Percentiles rank a stretch among this genome's conserved stretches.
These are phyloP conservation scores for Venturia carpophila DNA, from an alignment of 2,329 filamentous ascomycete genomes.

Conservation along the genomic window DNA sequence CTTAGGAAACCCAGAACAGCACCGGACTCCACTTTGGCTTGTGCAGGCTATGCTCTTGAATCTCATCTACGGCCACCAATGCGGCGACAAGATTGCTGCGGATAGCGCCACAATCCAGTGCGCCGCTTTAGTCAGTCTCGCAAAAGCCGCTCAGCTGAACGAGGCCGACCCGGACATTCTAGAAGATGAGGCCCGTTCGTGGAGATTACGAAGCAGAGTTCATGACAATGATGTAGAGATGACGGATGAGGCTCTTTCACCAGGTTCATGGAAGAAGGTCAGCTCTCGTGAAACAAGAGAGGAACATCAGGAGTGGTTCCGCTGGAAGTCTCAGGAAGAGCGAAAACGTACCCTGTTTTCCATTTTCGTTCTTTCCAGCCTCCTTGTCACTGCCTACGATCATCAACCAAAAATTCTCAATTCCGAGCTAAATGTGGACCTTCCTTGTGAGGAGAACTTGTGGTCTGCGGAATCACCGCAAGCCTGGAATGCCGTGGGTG, in stretches of 20 bases:
- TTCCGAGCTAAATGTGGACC: conserved; percentile 80
- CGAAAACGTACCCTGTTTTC: conserved; percentile 87
- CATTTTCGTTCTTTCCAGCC: conserved; percentile 84
- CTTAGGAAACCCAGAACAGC: conserved; percentile 51
- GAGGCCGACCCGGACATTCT: conserved; percentile 34
- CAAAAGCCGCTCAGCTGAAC: conserved; percentile 75
- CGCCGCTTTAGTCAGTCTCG: conserved; percentile 81
- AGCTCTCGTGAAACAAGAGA: conserved; percentile 38
- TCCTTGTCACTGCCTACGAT: conserved; percentile 88
- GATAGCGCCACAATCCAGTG: conserved; percentile 92
- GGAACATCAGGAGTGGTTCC: conserved; percentile 72
- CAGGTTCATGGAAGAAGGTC: conserved; percentile 29
- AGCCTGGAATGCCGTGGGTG: conserved; percentile 73
- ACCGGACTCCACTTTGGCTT: conserved; percentile 82
- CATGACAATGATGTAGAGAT: conserved; percentile 48
- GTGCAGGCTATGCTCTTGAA: conserved; percentile 96
- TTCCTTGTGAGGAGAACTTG: conserved; percentile 89
- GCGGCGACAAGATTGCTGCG: conserved; percentile 80
- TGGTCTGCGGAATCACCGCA: conserved; percentile 77
- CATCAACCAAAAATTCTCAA: conserved; percentile 86
- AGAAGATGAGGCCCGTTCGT: conserved; percentile 18
- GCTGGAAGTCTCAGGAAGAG: conserved; percentile 83
- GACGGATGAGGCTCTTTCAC: conserved; percentile 37
- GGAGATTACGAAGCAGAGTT: conserved; percentile 15
- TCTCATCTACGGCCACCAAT: conserved; percentile 91